phyloP scores from a whole-genome alignment of 2,329 filamentous ascomycete genomes.

The Blastomyces gilchristii region DNA sequence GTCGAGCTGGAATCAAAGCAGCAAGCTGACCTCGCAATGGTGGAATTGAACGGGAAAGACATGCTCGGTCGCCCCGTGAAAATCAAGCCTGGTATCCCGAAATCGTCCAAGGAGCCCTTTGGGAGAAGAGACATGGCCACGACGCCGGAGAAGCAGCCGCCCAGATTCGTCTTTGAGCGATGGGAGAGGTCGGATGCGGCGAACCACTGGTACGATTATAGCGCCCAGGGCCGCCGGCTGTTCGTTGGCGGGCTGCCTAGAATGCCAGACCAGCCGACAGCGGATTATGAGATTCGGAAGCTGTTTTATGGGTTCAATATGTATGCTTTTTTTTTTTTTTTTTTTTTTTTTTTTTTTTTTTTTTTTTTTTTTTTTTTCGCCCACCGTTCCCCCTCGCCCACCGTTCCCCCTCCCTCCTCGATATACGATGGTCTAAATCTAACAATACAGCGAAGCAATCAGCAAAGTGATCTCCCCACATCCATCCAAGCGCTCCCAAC shows the following conservation, averaged over 20 bases:
- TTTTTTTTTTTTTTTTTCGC: too few species aligned
- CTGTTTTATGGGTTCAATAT: constrained; percentile 39
- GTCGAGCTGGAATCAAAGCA: constrained; percentile 53
- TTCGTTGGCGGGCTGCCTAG: constrained; percentile 40
- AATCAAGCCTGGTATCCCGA: constrained; percentile 56
- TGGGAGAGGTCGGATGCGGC: constrained; percentile 35
- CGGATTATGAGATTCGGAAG: constrained; percentile 34
- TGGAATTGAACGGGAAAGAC: constrained; percentile 44
- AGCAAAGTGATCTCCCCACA: constrained; percentile 50
- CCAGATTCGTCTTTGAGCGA: constrained; percentile 28
- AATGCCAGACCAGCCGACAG: constrained; percentile 33
- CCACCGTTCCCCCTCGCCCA: not conserved
- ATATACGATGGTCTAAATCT: too few species aligned
- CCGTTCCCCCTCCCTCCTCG: not conserved
- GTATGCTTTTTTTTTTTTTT: constrained; percentile 19
- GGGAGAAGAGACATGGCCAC: constrained; percentile 10
- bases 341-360: too few species aligned
- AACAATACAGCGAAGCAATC: constrained; percentile 31
- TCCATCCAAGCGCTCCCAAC: constrained; percentile 43
- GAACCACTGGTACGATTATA: constrained; percentile 25
- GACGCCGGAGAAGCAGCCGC: constrained; percentile 8
- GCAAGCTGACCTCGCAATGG: constrained; percentile 49
- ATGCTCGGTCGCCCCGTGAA: constrained; percentile 52
- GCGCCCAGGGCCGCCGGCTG: constrained; percentile 34
- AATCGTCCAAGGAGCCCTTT: constrained; percentile 27